Base-by-base conservation (phyloP, 208 protist species). In the Naegleria fowleri region DNA sequence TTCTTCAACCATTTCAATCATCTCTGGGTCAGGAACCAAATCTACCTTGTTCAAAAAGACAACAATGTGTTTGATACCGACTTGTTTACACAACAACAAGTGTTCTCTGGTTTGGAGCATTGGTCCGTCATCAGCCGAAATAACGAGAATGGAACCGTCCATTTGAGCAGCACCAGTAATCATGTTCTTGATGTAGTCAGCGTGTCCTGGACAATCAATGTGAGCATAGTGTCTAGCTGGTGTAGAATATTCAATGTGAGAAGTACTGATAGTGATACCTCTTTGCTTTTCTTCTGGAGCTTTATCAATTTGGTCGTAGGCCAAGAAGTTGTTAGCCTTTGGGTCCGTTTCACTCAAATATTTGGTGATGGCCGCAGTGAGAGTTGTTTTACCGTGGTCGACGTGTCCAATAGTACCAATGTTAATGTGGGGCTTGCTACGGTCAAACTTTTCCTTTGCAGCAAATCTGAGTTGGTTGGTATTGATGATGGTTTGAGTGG, bases 181-280 rank as follows among this genome's bases (percentile, higher is more conserved):
- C 98, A 99, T 99, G 96, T 99, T 99, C 95, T 99, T 99, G 92
- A 99, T 98, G 96, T 99, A 99, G 95, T 99, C 99, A 92, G 98
- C 95, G 92, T 99, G 99, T 38, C 99, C 99, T 39, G 99, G 99
- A 93, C 98, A 99, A 95, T 99, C 99, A 93, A 99, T 99, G 95
- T 99, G 98, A 88, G 98, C 99, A 95, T 99, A 98, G 94, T 99
- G 96, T 94, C 98, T 98, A 93, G 99, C 99, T 84, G 95, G 94
- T 52, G 98, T 99, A 94, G 99, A 97, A 96, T 99, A 99, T 95
- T 99, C 98, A 95, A 98, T 97, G 94, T 99, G 95, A 86, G 97
- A 96, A 93, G 97, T 96, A 93, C 99, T 98, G 94, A 99, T 99
- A 83, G 99, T 99, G 93, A 99, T 99, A 95, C 99, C 99, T 93